A percentile compares a stretch with the other conserved stretches of the same genome.
Evolutionary conservation across 2,329 filamentous ascomycete species (phyloP).

Genomic region (Curvularia sp.): DNA sequence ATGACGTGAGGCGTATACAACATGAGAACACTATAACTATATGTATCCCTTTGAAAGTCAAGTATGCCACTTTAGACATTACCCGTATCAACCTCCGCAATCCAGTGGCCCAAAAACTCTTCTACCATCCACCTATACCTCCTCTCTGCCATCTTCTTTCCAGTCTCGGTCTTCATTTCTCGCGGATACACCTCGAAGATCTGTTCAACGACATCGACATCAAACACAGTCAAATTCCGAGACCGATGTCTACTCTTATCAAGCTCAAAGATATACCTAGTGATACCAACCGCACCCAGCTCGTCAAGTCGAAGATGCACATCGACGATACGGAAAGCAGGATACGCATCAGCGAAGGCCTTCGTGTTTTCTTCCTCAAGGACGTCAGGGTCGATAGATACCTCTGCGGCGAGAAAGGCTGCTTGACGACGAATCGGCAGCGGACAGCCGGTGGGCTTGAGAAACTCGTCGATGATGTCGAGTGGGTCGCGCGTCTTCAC

Average conservation of each 20-base stretch:
- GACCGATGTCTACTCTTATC: not conserved
- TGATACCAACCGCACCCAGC: not conserved
- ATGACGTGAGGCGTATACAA: not conserved
- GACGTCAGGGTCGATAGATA: not conserved
- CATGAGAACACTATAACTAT: not conserved
- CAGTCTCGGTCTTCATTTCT: slow-evolving; percentile 2
- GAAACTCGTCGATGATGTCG: slow-evolving; percentile 1
- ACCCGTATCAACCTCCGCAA: not conserved
- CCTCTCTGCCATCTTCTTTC: not conserved
- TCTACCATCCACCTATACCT: slow-evolving; percentile 1
- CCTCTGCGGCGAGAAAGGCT: not conserved
- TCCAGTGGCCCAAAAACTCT: not conserved
- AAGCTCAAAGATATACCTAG: not conserved
- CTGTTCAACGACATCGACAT: not conserved
- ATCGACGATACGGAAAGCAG: not conserved
- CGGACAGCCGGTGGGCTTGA: not conserved
- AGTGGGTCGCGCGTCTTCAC: not conserved
- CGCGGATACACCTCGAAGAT: not conserved
- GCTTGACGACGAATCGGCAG: not conserved
- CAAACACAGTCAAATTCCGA: too few species aligned
- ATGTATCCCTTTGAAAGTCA: too few species aligned
- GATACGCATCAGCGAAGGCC: not conserved
- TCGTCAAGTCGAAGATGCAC: not conserved
- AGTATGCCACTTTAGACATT: not conserved
- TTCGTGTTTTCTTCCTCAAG: not conserved